Base-by-base conservation (phyloP, 176 grass and related monocot species). In the Guadua angustifolia region DNA sequence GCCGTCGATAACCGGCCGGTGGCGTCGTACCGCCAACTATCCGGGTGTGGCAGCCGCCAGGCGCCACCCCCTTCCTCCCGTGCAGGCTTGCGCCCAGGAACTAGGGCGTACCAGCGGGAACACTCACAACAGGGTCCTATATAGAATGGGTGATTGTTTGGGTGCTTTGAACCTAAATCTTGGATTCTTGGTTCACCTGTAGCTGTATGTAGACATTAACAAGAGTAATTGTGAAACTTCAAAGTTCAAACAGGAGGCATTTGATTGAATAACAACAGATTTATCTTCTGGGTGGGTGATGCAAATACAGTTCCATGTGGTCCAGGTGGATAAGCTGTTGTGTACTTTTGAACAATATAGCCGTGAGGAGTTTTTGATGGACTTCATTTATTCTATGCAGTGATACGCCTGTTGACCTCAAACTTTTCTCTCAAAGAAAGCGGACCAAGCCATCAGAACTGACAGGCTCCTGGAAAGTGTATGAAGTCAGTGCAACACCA, bases 401-500 rank as follows among this genome's bases (percentile, higher is more conserved):
- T 18, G 75, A 88, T 83, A 68, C 82, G 15, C 73, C 78, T 71
- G 87, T 92, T 74, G 87, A 95, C 17, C 24, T 95, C 40, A 89
- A 89, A 84, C 88, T 80, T 19, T 79, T 99, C 70, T 99, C 96
- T 52, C 89, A 95, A 85, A 93, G 96, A 88, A 94, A 81, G 70
- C 88, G 91, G 43, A 90, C 85, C 47, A 79, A 88, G 75, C 88
- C 93, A 81, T 98, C 89, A 72, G 91, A 99, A 78, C 88, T 99
- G 51, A 89, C 71, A 45, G 93, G 96, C 24, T 92, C 89, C 47
- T 99, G 96, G 96, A 99, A 99, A 83, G 91, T 99, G 55, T 99
- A 94, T 49, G 96, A 99, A 86, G 80, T 99, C 43, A 92, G 93
- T 74, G 93, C 96, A 45, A 95, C 88, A 77, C 96, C 96, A 61